A percentile compares a stretch with the other conserved stretches of the same genome.
phyloP scores from a whole-genome alignment of 306 rosid species.

The Glycine tomentella region DNA sequence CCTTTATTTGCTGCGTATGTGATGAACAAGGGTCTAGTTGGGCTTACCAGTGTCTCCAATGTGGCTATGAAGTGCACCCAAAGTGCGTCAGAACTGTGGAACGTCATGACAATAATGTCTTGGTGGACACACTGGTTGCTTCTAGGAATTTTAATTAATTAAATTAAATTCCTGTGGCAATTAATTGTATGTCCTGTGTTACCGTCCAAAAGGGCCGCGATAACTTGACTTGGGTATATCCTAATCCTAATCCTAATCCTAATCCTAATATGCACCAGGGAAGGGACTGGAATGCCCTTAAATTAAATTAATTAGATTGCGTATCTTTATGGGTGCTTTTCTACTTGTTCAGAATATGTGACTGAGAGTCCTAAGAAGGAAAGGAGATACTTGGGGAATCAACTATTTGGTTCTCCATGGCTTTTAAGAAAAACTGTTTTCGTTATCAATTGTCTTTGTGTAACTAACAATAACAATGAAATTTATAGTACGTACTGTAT shows the following conservation, averaged over 20 bases:
- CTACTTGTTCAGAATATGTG: conserved; percentile 6
- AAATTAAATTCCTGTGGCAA: too few relatives aligned
- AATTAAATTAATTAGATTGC: not conserved
- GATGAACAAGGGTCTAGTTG: conserved; percentile 88
- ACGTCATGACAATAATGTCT: not conserved
- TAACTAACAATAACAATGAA: too few relatives aligned
- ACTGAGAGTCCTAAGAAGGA: not conserved
- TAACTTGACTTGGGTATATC: too few relatives aligned
- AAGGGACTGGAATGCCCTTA: too few relatives aligned
- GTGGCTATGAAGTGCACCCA: conserved; percentile 91
- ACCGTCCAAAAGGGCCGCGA: too few relatives aligned
- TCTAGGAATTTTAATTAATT: too few relatives aligned
- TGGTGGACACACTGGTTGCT: not conserved
- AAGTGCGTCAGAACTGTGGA: conserved; percentile 58
- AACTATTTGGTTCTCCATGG: too few relatives aligned
- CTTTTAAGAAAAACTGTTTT: not conserved
- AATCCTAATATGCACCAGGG: too few relatives aligned
- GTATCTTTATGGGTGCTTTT: conserved; percentile 11
- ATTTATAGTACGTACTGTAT: too few relatives aligned
- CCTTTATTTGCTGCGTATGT: conserved; percentile 90
- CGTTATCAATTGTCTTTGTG: not conserved
- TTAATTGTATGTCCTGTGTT: too few relatives aligned
- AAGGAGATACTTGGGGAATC: not conserved
- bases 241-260: too few relatives aligned
- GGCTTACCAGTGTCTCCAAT: conserved; percentile 95